Evolutionary conservation across 805 yeast genomes (phyloP), one percentile per base, ranked within the genome.

Genomic region (Candida hungchunana): DNA sequence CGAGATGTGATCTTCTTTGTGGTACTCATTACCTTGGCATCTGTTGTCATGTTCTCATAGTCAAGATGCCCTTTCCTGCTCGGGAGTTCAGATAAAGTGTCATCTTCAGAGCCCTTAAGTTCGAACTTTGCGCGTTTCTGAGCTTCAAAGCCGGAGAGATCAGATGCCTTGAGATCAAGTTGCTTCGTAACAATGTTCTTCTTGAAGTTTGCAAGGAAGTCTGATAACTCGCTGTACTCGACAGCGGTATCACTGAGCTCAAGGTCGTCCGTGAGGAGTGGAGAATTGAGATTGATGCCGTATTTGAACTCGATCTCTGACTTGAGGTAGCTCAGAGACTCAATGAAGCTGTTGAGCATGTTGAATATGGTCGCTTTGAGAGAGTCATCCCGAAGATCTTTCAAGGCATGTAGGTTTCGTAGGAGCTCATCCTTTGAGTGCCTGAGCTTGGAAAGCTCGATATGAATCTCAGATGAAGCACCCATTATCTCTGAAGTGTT

Each of bases 1-100:
- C 42, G 40, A 4, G 53, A 43, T 7, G 57, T 54, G 27, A 54
- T 54, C 33, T 44, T 47, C 35, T 47, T 52, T 0, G 52, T 54
- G 5, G 58, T 50, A 12, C 42, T 28, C 39, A 52, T 33, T 7
- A 54, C 38, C 22, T 51, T 52, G 6, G 42, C 47, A 37, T 52
- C 53, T 2, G 47, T 42, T 4, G 51, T 30, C 7, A 40, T 29
- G 19, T 25, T 32, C 26, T 39, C 37, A 12, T 32, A 18, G 2
- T 22, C 25, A 9, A 19, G 16, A 7, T 37, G 28, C 17, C 19
- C 27, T 17, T 28, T 18, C 17, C 20, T 25, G 14, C 17, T 14
- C n/a, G 14, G 28, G 10, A 40, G 13, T 6, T 28, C 36, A 12
- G n/a, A 10, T 8, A 31, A 17, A 2, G 28, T 14, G n/a, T 36